These are phyloP conservation scores for Urtica urens DNA, from an alignment of 306 rosid genomes.

Conservation along the genomic window DNA sequence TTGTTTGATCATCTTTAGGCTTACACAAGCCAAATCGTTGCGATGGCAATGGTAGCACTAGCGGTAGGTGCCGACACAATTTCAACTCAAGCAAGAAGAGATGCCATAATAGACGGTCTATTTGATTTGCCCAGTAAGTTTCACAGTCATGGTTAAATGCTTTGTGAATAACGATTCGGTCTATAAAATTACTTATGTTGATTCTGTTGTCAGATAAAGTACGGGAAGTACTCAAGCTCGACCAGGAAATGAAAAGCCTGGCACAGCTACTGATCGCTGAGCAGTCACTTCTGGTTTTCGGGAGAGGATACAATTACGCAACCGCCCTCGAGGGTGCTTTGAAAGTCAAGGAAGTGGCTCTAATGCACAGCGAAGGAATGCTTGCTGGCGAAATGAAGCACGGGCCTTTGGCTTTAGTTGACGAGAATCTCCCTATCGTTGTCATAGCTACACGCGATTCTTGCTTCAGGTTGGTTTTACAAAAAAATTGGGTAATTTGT, in stretches of 20 bases:
- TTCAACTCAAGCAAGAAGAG: slow-evolving; percentile 75
- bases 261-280: slow-evolving; percentile 75
- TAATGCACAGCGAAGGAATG: slow-evolving; percentile 97
- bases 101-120: slow-evolving; percentile 80
- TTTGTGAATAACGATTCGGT: no score
- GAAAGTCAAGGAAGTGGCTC: slow-evolving; percentile 97
- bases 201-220: slow-evolving; percentile 52
- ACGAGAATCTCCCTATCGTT: slow-evolving; percentile 79
- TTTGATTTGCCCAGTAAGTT: slow-evolving; percentile 84
- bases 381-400: slow-evolving; percentile 99
- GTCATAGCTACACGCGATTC: slow-evolving; percentile 90
- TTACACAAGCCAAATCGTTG: slow-evolving; percentile 96
- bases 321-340: slow-evolving; percentile 96
- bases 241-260: slow-evolving; percentile 78
- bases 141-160: slow-evolving; percentile 5
- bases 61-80: slow-evolving; percentile 89
- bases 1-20: slow-evolving; percentile 36
- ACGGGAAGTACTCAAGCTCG: slow-evolving; percentile 83
- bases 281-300: slow-evolving; percentile 96
- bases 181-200: no score
- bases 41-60: slow-evolving; percentile 93
- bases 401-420: slow-evolving; percentile 94
- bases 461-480: slow-evolving; percentile 81
- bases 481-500: slow-evolving; percentile 8
- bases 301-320: slow-evolving; percentile 93